Conservation (phyloP, 73 alveolate genomes). For the Breviolum minutum region DNA sequence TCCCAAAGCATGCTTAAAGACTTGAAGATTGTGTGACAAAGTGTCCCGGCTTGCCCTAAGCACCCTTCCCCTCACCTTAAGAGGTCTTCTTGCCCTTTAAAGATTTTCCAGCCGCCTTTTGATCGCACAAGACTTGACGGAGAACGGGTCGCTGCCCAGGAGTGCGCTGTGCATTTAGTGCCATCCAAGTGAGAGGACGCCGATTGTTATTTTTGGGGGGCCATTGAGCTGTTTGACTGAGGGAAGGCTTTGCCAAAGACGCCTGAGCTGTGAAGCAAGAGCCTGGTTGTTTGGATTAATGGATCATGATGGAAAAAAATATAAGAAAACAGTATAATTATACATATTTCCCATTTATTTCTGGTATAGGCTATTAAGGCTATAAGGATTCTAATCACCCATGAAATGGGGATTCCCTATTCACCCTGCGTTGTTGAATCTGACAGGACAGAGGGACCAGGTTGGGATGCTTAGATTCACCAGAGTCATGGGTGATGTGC, state of each 20-base stretch:
- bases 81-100: not conserved
- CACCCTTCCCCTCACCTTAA: not conserved
- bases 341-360: no score
- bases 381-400: no score
- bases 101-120: not conserved
- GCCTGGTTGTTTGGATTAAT: no score
- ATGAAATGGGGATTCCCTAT: no score
- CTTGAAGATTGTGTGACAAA: not conserved
- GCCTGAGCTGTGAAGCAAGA: no score
- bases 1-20: not conserved
- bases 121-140: no score
- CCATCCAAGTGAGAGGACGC: conserved; percentile 45
- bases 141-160: not conserved
- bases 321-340: no score
- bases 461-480: not conserved
- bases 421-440: not conserved
- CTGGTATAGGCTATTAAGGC: no score
- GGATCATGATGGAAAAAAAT: no score
- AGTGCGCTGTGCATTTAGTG: conserved; percentile 45
- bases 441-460: conserved; percentile 31
- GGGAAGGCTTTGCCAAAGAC: no score
- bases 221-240: not conserved
- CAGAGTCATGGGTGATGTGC: not conserved
- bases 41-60: no score
- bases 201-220: not conserved